phyloP scores from a whole-genome alignment of 83 land plant genomes.

The Picea abies region DNA sequence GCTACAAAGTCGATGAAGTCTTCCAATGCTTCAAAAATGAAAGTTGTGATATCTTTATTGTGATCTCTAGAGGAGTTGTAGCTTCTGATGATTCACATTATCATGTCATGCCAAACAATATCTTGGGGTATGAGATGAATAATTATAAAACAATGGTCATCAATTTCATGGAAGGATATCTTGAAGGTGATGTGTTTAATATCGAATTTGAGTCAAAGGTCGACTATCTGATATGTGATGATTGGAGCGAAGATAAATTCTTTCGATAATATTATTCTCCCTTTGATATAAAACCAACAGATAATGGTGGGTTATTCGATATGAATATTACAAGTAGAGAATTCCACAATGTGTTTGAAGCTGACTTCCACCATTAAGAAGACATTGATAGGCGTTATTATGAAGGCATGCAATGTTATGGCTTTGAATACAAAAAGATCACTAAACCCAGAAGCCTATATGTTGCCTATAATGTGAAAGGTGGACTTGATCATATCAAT shows the following conservation, averaged over 20 bases:
- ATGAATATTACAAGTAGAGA: background rate
- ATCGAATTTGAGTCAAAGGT: background rate
- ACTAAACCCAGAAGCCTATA: background rate
- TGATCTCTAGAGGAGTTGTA: background rate
- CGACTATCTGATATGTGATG: background rate
- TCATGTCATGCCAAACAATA: background rate
- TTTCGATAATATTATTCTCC: conserved; percentile 8
- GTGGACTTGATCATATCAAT: background rate
- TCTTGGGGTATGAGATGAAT: background rate
- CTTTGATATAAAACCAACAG: background rate
- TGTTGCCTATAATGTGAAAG: background rate
- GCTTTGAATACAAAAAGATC: background rate
- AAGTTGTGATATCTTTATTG: background rate
- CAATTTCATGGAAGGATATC: background rate
- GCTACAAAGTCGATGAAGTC: background rate
- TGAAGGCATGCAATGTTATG: no score
- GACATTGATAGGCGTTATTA: no score
- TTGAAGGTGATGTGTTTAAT: background rate
- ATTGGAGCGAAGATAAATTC: conserved; percentile 7
- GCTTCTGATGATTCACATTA: no score
- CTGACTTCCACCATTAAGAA: background rate
- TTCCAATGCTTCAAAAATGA: background rate
- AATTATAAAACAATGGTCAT: background rate
- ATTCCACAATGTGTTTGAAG: background rate
- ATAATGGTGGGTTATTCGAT: background rate